Base-by-base conservation (phyloP, 768 basidiomycete species). In the Leccinellum albellum region DNA sequence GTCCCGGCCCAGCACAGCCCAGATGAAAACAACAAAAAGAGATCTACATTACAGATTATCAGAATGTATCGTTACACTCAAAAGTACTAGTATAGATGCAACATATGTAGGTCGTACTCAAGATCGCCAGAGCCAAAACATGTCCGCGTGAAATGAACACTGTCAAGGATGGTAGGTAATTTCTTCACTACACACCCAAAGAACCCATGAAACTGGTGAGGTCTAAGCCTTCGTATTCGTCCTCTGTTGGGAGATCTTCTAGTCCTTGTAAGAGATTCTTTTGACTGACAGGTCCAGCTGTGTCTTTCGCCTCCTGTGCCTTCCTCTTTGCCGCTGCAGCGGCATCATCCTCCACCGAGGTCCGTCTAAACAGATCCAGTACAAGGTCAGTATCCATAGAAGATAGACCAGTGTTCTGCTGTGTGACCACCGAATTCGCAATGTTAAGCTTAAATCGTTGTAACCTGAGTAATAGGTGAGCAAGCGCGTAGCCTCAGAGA, bases 391-490 rank as follows among this genome's bases (percentile, higher is more conserved):
- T 98, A 66, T 96, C 95, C 95, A 99, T 98, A 2, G 93, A 93
- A 1, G 87, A 78, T 49, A 99, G 75, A 21, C 93, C 94, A 1
- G 96, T 83, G 69, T 99, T 99, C 70, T 99, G 95, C 70, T 99
- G 95, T 1, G 93, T 98, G 50, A 99, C 92, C 57, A 99, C 86
- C 8, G 97, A 94, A 62, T 92, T 88, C 29, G 97, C 97, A 64
- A 99, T 96, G 65, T 98, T 98, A 65, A 98, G 81, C 72, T 99
- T 99, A 83, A 99, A 99, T 50, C 94, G 91, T 80, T 99, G 97
- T 60, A 99, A 73, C 33, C 96, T 98, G 70, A 45, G 50, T 28
- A 20, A 54, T 20, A 29, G 42, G 42, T 62, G 32, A 60, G 64
- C 51, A 45, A 58, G 51, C 10, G 35, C 23, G 2, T 12, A 54